Conservation (phyloP, 2,329 filamentous ascomycete genomes). For the Colletotrichum orbiculare region DNA sequence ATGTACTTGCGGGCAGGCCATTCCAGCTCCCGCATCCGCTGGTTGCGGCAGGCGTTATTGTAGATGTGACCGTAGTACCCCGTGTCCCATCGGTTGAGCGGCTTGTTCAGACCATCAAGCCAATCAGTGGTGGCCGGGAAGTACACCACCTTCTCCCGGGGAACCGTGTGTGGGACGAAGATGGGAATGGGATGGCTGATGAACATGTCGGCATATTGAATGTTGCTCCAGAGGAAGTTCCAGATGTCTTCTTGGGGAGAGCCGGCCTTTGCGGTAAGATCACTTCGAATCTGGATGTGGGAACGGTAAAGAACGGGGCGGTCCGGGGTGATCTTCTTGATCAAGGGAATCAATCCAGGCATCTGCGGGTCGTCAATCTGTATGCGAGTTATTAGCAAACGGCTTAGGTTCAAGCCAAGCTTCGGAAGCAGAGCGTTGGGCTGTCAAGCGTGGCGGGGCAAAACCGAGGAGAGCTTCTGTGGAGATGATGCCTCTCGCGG, state of each 20-base stretch:
- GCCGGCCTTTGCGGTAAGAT: constrained; percentile 71
- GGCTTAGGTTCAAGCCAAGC: neutral
- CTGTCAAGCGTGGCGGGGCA: constrained; percentile 1
- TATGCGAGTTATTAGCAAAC: constrained; percentile 18
- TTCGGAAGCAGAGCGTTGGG: neutral
- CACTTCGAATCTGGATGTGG: constrained; percentile 84
- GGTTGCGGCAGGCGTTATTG: constrained; percentile 68
- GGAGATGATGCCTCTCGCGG: constrained; percentile 22
- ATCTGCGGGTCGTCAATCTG: constrained; percentile 86
- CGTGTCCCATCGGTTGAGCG: constrained; percentile 74
- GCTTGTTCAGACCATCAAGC: constrained; percentile 85
- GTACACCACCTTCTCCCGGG: constrained; percentile 75
- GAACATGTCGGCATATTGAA: constrained; percentile 79
- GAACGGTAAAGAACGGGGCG: constrained; percentile 83
- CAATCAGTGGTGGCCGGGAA: constrained; percentile 86
- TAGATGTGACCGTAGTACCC: constrained; percentile 82
- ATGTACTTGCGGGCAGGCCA: constrained; percentile 77
- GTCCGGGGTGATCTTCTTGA: constrained; percentile 76
- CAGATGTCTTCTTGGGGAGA: constrained; percentile 80
- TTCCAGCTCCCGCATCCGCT: constrained; percentile 69
- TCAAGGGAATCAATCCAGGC: constrained; percentile 80
- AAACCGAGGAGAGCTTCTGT: constrained; percentile 22
- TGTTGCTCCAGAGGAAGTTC: constrained; percentile 79
- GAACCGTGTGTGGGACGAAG: constrained; percentile 79
- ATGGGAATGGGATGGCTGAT: constrained; percentile 82